Evolutionary conservation across 495 filamentous ascomycete genomes (phyloP).

Genomic region (Podospora pseudoanserina): DNA sequence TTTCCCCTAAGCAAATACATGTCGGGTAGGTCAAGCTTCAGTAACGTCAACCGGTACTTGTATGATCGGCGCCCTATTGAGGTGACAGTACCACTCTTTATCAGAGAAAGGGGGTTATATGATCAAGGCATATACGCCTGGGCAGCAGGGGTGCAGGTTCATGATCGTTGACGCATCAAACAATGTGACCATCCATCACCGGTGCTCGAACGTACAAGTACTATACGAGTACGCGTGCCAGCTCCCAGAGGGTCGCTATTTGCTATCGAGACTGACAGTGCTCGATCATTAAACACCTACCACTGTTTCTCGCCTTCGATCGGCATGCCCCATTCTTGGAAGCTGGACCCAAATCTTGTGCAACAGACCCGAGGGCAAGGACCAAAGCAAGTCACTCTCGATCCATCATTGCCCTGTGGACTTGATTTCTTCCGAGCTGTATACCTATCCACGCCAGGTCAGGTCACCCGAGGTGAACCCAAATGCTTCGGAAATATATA

Average conservation of each 20-base stretch:
- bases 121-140: neutral
- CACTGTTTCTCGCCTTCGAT: neutral
- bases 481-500: neutral
- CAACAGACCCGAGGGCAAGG: no score
- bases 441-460: no score
- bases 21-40: neutral
- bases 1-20: neutral
- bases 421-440: no score
- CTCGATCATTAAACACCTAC: neutral
- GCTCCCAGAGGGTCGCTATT: no score
- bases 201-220: neutral
- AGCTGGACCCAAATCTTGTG: no score
- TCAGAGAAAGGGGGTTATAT: neutral
- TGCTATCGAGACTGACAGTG: neutral
- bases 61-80: slow-evolving; percentile 12
- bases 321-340: no score
- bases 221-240: neutral
- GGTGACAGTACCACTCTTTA: neutral
- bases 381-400: no score
- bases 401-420: no score
- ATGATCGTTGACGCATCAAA: neutral
- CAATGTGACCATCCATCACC: neutral
- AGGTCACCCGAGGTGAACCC: no score
- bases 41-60: neutral
- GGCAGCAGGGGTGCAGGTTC: neutral